Evolutionary conservation across 768 basidiomycete genomes (phyloP), one percentile per base, ranked within the genome.

Genomic region (Lactarius pseudohatsudake): DNA sequence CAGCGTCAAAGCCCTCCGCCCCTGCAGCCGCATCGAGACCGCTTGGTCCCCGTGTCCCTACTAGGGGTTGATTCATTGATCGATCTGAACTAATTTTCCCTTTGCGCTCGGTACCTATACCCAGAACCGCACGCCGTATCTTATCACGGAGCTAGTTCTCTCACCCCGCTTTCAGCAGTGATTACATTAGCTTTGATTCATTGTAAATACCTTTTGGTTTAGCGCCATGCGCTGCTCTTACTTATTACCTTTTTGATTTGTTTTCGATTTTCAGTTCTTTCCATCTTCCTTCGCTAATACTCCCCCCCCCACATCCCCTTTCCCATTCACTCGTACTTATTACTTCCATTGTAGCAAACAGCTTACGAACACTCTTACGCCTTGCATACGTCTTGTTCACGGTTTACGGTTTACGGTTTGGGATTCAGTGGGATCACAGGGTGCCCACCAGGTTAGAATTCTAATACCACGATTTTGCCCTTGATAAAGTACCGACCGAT

Each of bases 161-260:
- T 62, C 61, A 58, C 28, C 28, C 57, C 61, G 57, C 41, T 62
- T 47, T 59, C 60, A 58, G 67, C 61, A 40, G 68, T 66, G 62
- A 54, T 59, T 69, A 69, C 67, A 28, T 70, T 70, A 70, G 59
- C 62, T 60, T 64, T 69, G 36, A 30, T 68, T 69, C 67, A 18
- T 34, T 65, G 69, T 70, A 69, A 64, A 70, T 70, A 43, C 10
- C 13, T 57, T 58, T 68, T 69, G 62, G 60, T 62, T 59, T 64
- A 50, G 57, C 59, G 56, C 62, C 3, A 61, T 36, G 63, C 57
- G 66, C 63, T 68, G 57, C 63, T 69, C 59, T 69, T 69, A 70
- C 67, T 70, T 70, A 70, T 70, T 69, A 64, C 59, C 67, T 69
- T 65, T 70, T 64, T 69, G 62, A 47, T 61, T 62, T 62, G 41